Base-by-base conservation (phyloP, 352 stramenopile genomes). In the Achlya hypogyna region DNA sequence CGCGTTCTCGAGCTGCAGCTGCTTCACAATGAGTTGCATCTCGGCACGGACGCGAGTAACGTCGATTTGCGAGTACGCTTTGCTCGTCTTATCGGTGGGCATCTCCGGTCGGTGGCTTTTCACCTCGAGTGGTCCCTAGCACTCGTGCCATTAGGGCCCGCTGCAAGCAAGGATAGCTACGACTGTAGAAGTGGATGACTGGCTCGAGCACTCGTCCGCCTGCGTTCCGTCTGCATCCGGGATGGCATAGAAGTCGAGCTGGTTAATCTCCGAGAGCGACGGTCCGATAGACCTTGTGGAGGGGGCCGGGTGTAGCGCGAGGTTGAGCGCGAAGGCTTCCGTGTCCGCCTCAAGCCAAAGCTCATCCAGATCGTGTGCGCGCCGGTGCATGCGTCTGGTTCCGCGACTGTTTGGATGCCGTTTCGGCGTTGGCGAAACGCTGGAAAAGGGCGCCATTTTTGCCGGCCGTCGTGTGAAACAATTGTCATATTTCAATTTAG, bases 271-370 rank as follows among this genome's bases (percentile, higher is more conserved):
- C 12, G 12, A 10, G 6, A 45, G 38, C 38, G 38, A 45, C 38
- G 38, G 38, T 18, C n/a, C n/a, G n/a, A n/a, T n/a, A n/a, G n/a
- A n/a, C n/a, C n/a, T n/a, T n/a, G n/a, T n/a, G n/a, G n/a, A n/a
- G n/a, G n/a, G n/a, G n/a, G n/a, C n/a, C n/a, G n/a, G n/a, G n/a
- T n/a, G 38, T 3, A 10, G 12, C 38, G n/a, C 38, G 8, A 64
- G 23, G 32, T 64, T 64, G 18, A 64, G 47, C 38, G 54, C 54
- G 25, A 52, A 64, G 6, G 54, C 54, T 35, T 64, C 54, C n/a
- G 45, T 64, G 32, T 51, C 28, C 4, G 35, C 54, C 23, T 64
- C 18, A 16, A 23, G n/a, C 35, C n/a, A 34, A 22, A 64, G 29
- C n/a, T 49, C 54, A n/a, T 42, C 54, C 16, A 64, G 40, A n/a